phyloP scores from a whole-genome alignment of 129 eudicot genomes.

The Rutidosis leptorrhynchoides region DNA sequence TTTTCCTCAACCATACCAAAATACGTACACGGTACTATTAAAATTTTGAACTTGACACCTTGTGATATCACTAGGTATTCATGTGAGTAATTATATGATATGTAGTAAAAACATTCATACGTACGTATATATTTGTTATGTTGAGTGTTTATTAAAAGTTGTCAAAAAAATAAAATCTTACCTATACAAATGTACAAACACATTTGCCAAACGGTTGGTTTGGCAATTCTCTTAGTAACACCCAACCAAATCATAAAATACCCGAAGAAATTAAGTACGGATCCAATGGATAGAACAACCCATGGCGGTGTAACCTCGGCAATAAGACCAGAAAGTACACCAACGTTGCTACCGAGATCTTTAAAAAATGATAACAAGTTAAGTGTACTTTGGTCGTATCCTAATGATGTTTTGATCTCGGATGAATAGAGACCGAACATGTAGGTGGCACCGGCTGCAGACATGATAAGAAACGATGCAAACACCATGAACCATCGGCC shows the following conservation, averaged over 20 bases:
- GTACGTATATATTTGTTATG: too few relatives aligned
- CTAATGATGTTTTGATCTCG: slow-evolving; percentile 52
- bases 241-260: slow-evolving; percentile 92
- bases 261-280: slow-evolving; percentile 67
- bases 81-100: too few relatives aligned
- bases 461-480: slow-evolving; percentile 74
- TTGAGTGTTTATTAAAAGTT: too few relatives aligned
- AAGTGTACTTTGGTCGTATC: slow-evolving; percentile 79
- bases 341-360: slow-evolving; percentile 73
- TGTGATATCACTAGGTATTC: too few relatives aligned
- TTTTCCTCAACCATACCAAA: too few relatives aligned
- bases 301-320: slow-evolving; percentile 77
- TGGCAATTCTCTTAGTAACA: slow-evolving; percentile 57
- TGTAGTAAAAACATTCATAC: too few relatives aligned
- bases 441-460: slow-evolving; percentile 83
- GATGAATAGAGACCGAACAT: slow-evolving; percentile 74
- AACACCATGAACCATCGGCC: slow-evolving; percentile 94
- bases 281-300: slow-evolving; percentile 67
- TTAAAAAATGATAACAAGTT: slow-evolving; percentile 76
- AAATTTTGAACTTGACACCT: too few relatives aligned
- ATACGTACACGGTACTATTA: too few relatives aligned
- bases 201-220: slow-evolving; percentile 80
- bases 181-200: slow-evolving; percentile 76
- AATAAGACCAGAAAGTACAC: slow-evolving; percentile 66
- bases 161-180: slow-evolving; percentile 1